Conservation (phyloP, 1,139 yeast genomes). For the Lodderomyces metapsilosis region DNA sequence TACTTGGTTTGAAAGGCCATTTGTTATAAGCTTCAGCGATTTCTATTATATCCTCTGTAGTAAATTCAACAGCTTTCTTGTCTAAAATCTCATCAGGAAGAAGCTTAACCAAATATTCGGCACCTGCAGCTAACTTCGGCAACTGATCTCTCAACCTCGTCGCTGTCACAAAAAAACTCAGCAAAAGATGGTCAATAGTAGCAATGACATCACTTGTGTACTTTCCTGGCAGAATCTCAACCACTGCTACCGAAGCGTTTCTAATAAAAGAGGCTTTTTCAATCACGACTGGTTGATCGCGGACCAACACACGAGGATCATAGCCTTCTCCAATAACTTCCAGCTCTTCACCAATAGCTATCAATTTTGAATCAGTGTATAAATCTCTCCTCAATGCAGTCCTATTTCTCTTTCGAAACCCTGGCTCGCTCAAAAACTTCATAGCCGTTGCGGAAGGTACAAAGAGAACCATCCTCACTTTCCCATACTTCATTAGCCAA, state of each 20-base stretch:
- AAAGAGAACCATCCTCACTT: conserved; percentile 69
- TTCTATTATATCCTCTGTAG: conserved; percentile 50
- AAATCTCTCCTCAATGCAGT: conserved; percentile 62
- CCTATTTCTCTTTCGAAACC: conserved; percentile 49
- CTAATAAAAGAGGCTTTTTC: conserved; percentile 23
- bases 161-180: conserved; percentile 21
- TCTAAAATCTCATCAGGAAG: conserved; percentile 38
- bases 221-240: conserved; percentile 60
- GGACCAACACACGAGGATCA: conserved; percentile 36
- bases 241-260: conserved; percentile 35
- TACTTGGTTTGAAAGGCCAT: conserved; percentile 86
- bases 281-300: conserved; percentile 39
- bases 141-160: conserved; percentile 42
- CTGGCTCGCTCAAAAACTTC: conserved; percentile 56
- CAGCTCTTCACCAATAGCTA: conserved; percentile 43
- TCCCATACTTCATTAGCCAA: conserved; percentile 76
- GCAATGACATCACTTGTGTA: conserved; percentile 63
- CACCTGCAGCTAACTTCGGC: conserved; percentile 76
- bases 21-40: conserved; percentile 53
- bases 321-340: conserved; percentile 28
- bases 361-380: conserved; percentile 50
- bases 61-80: conserved; percentile 49
- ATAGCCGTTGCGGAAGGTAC: conserved; percentile 57
- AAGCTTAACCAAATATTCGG: conserved; percentile 49
- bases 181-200: conserved; percentile 62